Evolutionary conservation across 2,329 filamentous ascomycete species (phyloP), one percentile per base, ranked within the genome.

Genomic region (Arthrobotrys pseudoclavata): DNA sequence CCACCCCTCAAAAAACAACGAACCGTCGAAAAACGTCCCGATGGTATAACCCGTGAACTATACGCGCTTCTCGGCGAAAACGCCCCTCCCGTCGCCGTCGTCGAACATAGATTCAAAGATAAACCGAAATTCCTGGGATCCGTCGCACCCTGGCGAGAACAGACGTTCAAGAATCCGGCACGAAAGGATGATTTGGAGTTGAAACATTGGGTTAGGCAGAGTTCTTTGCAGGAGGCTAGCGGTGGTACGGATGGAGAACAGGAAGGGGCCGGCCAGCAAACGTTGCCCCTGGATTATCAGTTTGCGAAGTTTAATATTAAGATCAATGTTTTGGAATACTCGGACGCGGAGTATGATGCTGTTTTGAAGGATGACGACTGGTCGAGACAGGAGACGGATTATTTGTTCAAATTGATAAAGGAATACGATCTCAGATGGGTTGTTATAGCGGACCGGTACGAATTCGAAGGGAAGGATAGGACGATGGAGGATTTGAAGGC

Each of bases 331-430:
- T 93, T 94, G 0, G 87, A 90, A 76, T 98, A 98, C 84, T 93
- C 89, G 78, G 91, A 96, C 79, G 92, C 94, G 79, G 91, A 97
- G 83, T 99, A 99, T 84, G 88, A 91, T 76, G 87, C 89, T 71
- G 89, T 91, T 79, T 84, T 99, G 62, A 88, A 90, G 81, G 91
- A 87, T 82, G 86, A 89, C 13, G 90, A 95, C 81, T 99, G 96
- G 96, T 91, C 92, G 13, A 93, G 91, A 82, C 91, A 96, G 81
- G 96, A 99, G 84, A 99, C 96, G 7, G 94, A 97, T 83, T 97
- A 97, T 82, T 85, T 99, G 79, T 88, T 98, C 83, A 86, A 89
- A 2, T 83, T 95, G 40, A 92, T 89, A 13, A 87, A 87, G 71
- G 91, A 94, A 55, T 97, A 90, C 82, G 93, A 97, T 82, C 87